Percentiles rank a stretch among this genome's conserved stretches.
phyloP scores from a whole-genome alignment of 2,329 filamentous ascomycete genomes.

The Allantophomopsis cytisporea region DNA sequence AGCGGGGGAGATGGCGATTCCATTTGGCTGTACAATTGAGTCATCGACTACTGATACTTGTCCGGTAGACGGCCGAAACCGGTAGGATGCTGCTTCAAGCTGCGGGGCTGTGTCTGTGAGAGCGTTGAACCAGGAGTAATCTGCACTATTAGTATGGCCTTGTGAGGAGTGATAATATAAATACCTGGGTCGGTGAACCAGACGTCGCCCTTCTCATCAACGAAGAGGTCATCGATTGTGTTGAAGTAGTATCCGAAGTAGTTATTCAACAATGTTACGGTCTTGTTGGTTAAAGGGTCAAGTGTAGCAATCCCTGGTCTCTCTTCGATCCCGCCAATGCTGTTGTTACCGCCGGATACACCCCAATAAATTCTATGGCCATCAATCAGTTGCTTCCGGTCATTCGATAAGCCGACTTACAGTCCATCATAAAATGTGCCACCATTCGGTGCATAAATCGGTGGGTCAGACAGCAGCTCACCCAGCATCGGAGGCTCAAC shows the following conservation, averaged over 20 bases:
- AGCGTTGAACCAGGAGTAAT: slow-evolving; percentile 21
- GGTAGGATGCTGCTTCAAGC: slow-evolving; percentile 22
- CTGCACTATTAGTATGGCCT: slow-evolving; percentile 2
- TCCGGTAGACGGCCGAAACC: slow-evolving; percentile 20
- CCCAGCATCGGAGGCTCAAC: slow-evolving; percentile 23
- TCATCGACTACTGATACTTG: slow-evolving; percentile 22
- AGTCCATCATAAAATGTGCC: slow-evolving; percentile 24
- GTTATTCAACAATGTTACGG: slow-evolving; percentile 15
- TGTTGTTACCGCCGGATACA: slow-evolving; percentile 21
- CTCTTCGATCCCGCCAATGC: slow-evolving; percentile 21
- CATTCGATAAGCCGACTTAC: not conserved
- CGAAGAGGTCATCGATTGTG: slow-evolving; percentile 22
- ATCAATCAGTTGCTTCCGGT: not conserved
- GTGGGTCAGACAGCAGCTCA: slow-evolving; percentile 24
- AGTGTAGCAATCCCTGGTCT: slow-evolving; percentile 18
- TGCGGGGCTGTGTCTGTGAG: slow-evolving; percentile 21
- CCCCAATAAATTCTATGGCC: slow-evolving; percentile 20
- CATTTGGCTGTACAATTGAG: slow-evolving; percentile 25
- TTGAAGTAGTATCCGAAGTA: slow-evolving; percentile 23
- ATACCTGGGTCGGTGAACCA: slow-evolving; percentile 22
- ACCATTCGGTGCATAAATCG: slow-evolving; percentile 28
- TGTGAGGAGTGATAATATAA: not conserved
- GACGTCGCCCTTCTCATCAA: slow-evolving; percentile 20
- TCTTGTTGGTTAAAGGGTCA: slow-evolving; percentile 12
- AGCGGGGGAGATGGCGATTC: slow-evolving; percentile 24